Conservation (phyloP, 192 early-diverging fungal species). For the Mortierella claussenii region DNA sequence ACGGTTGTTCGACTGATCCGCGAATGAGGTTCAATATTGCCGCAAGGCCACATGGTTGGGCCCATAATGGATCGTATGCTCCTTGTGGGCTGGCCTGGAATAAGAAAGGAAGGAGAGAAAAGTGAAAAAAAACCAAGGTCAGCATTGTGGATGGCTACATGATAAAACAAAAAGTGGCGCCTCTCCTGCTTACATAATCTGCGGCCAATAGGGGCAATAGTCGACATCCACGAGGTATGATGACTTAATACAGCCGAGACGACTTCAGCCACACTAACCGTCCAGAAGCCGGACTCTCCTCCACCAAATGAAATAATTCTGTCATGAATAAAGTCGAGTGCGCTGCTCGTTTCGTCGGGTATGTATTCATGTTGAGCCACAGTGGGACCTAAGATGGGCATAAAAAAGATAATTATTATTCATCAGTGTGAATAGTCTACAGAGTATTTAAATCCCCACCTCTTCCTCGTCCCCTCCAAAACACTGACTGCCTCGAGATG, state of each 20-base stretch:
- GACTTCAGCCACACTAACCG: conserved; percentile 61
- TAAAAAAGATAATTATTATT: no score
- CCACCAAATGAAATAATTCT: conserved; percentile 38
- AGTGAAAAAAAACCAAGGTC: no score
- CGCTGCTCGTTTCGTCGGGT: conserved; percentile 29
- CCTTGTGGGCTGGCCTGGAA: conserved; percentile 45
- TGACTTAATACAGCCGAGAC: conserved; percentile 61
- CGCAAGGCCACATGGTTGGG: conserved; percentile 66
- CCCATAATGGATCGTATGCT: conserved; percentile 67
- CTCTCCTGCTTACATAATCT: no score
- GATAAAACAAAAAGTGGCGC: conserved; percentile 34
- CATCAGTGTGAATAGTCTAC: no score
- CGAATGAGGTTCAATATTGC: conserved; percentile 59
- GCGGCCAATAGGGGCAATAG: conserved; percentile 59
- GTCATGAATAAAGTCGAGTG: conserved; percentile 40
- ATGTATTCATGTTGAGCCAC: conserved; percentile 53
- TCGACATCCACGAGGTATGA: conserved; percentile 67
- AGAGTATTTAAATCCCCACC: no score
- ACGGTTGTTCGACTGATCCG: conserved; percentile 64
- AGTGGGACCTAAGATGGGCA: no score
- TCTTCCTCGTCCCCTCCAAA: no score
- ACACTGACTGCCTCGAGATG: no score
- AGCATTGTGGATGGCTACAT: no score
- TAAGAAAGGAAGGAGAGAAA: no score
- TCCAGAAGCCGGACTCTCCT: conserved; percentile 33